These are phyloP conservation scores for Myriosclerotinia scirpicola DNA, from an alignment of 2,329 filamentous ascomycete genomes.

Conservation along the genomic window DNA sequence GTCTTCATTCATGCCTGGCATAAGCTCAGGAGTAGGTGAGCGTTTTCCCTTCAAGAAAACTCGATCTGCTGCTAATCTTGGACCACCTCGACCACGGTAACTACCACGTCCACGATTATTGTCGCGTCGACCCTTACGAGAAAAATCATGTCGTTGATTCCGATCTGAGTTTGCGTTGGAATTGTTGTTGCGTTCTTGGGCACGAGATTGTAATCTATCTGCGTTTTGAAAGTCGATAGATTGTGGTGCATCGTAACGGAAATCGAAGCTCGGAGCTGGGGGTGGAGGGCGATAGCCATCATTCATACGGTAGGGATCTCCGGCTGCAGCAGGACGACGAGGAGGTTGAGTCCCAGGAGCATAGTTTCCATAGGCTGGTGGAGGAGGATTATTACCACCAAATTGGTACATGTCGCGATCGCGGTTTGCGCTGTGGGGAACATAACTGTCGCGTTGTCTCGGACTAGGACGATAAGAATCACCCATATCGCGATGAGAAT, in stretches of 20 bases:
- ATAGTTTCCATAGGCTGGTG: slow-evolving; percentile 20
- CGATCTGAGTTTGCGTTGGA: slow-evolving; percentile 1
- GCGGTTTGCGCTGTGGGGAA: slow-evolving; percentile 21
- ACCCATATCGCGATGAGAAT: slow-evolving; percentile 6
- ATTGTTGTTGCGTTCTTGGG: slow-evolving; percentile 31
- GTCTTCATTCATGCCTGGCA: slow-evolving; percentile 41
- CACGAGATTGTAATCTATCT: slow-evolving; percentile 32
- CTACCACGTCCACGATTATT: slow-evolving; percentile 31
- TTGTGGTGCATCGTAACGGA: slow-evolving; percentile 39
- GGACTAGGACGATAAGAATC: slow-evolving; percentile 32
- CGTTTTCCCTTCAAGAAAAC: slow-evolving; percentile 41
- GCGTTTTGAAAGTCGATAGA: slow-evolving; percentile 34
- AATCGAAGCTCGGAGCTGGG: slow-evolving; percentile 34
- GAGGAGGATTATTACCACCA: slow-evolving; percentile 26
- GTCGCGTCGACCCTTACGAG: slow-evolving; percentile 7
- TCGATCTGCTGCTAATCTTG: slow-evolving; percentile 39
- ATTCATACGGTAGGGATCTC: slow-evolving; percentile 19
- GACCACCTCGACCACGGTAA: slow-evolving; percentile 36
- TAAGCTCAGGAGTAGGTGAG: slow-evolving; percentile 41
- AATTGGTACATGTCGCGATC: slow-evolving; percentile 34
- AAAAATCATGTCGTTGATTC: slow-evolving; percentile 19
- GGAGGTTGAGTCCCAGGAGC: slow-evolving; percentile 28
- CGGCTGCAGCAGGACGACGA: slow-evolving; percentile 20
- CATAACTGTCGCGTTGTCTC: slow-evolving; percentile 17
- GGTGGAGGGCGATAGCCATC: slow-evolving; percentile 24